phyloP scores from a whole-genome alignment of 345 rosid genomes.

The Boechera retrofracta region DNA sequence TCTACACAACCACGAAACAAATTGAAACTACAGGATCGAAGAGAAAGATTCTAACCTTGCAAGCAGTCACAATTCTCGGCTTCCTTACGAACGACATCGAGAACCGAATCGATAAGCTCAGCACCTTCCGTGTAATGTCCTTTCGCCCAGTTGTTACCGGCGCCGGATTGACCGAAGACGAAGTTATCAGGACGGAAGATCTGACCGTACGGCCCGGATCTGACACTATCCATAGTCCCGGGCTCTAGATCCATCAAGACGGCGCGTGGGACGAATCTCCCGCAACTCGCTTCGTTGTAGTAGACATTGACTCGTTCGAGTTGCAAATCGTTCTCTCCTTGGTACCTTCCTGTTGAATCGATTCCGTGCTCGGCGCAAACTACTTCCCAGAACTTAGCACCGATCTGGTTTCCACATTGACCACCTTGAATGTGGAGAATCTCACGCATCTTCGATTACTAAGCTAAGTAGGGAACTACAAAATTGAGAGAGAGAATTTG shows the following conservation, averaged over 20 bases:
- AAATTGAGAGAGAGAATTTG: neutral
- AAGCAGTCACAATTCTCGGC: conserved; percentile 51
- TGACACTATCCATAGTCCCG: conserved; percentile 79
- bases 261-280: conserved; percentile 73
- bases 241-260: conserved; percentile 85
- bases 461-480: neutral
- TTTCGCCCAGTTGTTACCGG: conserved; percentile 49
- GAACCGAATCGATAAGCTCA: conserved; percentile 47
- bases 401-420: conserved; percentile 84
- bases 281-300: conserved; percentile 81
- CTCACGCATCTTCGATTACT: conserved; percentile 62
- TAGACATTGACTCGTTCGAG: conserved; percentile 81
- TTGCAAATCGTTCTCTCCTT: conserved; percentile 64
- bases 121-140: conserved; percentile 49
- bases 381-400: conserved; percentile 56
- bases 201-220: conserved; percentile 73
- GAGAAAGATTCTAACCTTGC: conserved; percentile 27
- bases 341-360: conserved; percentile 69
- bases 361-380: conserved; percentile 68
- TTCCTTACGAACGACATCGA: conserved; percentile 46
- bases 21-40: neutral
- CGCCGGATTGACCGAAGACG: conserved; percentile 46
- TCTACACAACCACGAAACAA: neutral
- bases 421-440: conserved; percentile 82
- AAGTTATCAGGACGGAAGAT: conserved; percentile 49